Base-by-base conservation (phyloP, 2,329 filamentous ascomycete genomes). In the Xylaria sp. region DNA sequence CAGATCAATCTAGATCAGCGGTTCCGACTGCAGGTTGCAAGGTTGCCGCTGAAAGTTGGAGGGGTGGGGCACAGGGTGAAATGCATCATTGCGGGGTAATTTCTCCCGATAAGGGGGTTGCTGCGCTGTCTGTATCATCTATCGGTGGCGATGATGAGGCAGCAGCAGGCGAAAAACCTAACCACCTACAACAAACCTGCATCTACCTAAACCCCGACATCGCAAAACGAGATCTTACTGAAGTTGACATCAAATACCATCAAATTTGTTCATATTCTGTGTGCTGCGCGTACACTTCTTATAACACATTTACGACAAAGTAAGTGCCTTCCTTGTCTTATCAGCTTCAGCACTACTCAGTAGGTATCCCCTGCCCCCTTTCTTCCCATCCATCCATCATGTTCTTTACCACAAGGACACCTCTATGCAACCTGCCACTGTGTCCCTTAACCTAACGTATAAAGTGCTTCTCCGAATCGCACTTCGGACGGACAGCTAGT, bases 11-110 rank as follows among this genome's bases (percentile, higher is more conserved):
- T 12, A 40, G 37, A 15, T 14, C 37, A 40, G 37, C 11, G 23
- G 21, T 15, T 31, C 12, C 4, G 23, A 9, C 12, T n/a, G n/a
- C n/a, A n/a, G n/a, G n/a, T n/a, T n/a, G n/a, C n/a, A n/a, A n/a
- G n/a, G n/a, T n/a, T n/a, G n/a, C n/a, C n/a, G n/a, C n/a, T n/a
- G n/a, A 12, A 9, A 3, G 35, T 37, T 37, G 35, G 12, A 15
- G 23, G n/a, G n/a, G 21, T 46, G 43, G 21, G 21, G 21, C 23
- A n/a, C 43, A 23, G 42, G 23, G 4, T 2, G 15, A 17, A 19
- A 35, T 25, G 49, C 12, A 5, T 19, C 35, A 63, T 33, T 56
- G 61, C 61, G 61, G 61, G 61, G 61, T 64, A 64, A 35, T 42
- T 57, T 11, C 25, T 55, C n/a, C 40, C 50, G 35, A 59, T 56